These are phyloP conservation scores for Botrytis hyacinthi DNA, from an alignment of 2,329 filamentous ascomycete species.

Conservation along the genomic window DNA sequence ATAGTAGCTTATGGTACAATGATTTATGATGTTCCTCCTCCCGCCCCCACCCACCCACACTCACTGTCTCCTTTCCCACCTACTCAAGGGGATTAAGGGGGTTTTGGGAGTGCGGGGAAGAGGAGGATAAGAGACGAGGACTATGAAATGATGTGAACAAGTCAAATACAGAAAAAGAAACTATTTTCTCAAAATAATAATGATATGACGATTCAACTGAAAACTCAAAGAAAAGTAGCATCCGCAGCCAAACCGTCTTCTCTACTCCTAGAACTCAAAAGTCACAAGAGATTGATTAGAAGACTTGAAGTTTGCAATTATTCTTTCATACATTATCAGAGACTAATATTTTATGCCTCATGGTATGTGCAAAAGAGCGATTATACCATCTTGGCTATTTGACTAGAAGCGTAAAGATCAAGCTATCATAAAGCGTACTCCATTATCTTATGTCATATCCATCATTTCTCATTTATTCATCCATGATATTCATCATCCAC, in stretches of 20 bases:
- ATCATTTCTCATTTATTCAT: not conserved
- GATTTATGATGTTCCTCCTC: no score
- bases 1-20: no score
- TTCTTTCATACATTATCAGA: not conserved
- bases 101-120: not conserved
- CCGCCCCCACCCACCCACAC: no score
- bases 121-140: not conserved
- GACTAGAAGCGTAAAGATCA: not conserved
- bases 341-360: no score
- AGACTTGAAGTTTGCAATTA: not conserved
- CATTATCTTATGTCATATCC: not conserved
- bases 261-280: no score
- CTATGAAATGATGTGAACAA: not conserved
- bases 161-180: no score
- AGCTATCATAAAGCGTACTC: not conserved
- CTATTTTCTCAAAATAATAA: no score
- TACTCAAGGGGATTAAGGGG: not conserved
- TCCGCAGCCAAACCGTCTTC: accelerated
- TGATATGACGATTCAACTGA: not conserved
- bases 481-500: not conserved
- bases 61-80: no score
- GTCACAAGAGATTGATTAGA: no score
- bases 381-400: not conserved
- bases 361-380: not conserved
- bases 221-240: no score